phyloP scores from a whole-genome alignment of 2,329 filamentous ascomycete genomes.

The Orbilia blumenaviensis region DNA sequence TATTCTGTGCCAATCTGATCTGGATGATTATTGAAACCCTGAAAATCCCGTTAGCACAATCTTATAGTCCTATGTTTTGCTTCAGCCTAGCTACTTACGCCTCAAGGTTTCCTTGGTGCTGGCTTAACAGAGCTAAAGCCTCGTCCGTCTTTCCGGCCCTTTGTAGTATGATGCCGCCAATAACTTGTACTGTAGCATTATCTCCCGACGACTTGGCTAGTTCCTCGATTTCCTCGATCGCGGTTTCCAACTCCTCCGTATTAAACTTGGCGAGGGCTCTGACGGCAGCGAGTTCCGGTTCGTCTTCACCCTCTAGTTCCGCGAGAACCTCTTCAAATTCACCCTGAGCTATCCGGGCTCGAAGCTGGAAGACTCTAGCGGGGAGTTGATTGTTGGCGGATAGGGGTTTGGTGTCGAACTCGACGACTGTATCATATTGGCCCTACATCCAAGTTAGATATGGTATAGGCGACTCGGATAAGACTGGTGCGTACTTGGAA shows the following conservation, averaged over 20 bases:
- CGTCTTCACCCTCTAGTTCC: slow-evolving; percentile 71
- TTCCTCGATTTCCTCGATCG: slow-evolving; percentile 70
- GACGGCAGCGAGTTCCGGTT: slow-evolving; percentile 79
- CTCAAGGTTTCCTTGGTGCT: slow-evolving; percentile 83
- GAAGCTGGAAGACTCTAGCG: slow-evolving; percentile 79
- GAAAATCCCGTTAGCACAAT: slow-evolving; percentile 35
- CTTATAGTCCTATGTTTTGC: slow-evolving; percentile 2
- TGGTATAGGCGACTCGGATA: background rate
- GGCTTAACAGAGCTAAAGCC: slow-evolving; percentile 78
- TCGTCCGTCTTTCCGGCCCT: slow-evolving; percentile 83
- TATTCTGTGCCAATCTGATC: slow-evolving; percentile 90
- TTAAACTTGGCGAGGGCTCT: slow-evolving; percentile 76
- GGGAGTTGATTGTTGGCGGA: slow-evolving; percentile 80
- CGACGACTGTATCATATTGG: slow-evolving; percentile 85
- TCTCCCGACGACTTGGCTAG: slow-evolving; percentile 74
- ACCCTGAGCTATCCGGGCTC: slow-evolving; percentile 83
- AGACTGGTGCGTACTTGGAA: slow-evolving; percentile 63
- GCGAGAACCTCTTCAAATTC: slow-evolving; percentile 77
- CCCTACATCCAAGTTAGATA: slow-evolving; percentile 63
- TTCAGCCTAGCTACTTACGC: slow-evolving; percentile 67
- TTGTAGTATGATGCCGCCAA: slow-evolving; percentile 83
- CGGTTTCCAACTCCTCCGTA: slow-evolving; percentile 69
- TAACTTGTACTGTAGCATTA: slow-evolving; percentile 81
- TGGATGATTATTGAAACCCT: slow-evolving; percentile 87
- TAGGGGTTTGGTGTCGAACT: slow-evolving; percentile 83